Base-by-base conservation (phyloP, 768 basidiomycete species). In the Kwoniella dendrophila region DNA sequence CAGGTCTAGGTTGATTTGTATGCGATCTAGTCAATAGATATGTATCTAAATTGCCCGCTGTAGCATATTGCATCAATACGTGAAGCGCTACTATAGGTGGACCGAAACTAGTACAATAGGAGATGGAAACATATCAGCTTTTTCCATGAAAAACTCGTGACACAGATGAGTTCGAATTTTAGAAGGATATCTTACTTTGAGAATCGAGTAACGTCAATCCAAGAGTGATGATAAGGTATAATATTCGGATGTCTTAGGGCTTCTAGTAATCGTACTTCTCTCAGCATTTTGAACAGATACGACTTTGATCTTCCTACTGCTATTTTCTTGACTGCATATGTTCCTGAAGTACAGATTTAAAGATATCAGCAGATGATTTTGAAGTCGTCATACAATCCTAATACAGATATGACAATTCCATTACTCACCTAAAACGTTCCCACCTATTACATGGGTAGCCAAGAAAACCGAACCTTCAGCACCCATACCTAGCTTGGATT, bases 311-410 rank as follows among this genome's bases (percentile, higher is more conserved):
- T 86, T 49, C 93, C 93, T 0, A 97, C 90, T 0, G 95, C 92
- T 22, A 98, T 92, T 78, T 96, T 97, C 81, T 98, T 98, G 48
- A 96, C 90, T 0, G 94, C 94, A 76, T 94, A 96, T 3, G 68
- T 68, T 1, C 70, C 70, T 71, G 44, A 20, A 43, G 20, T 14
- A 20, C 6, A 11, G 18, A 10, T 11, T 20, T 14, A n/a, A n/a
- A n/a, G n/a, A n/a, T n/a, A 10, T 11, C 41, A 20, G 36, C 18
- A 18, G 18, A 38, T 53, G 24, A 55, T 7, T 26, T 5, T 55
- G 24, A 38, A 26, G n/a, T 36, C 34, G 16, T 30, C 18, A 26
- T 29, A 32, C 26, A 22, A 10, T 53, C 16, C 26, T 53, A 32
- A 32, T 53, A 54, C 29, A 38, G 26, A 41, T 11, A 22, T 10